Evolutionary conservation across 169 alveolate genomes (phyloP).

Genomic region (Cryptosporidium meleagridis): DNA sequence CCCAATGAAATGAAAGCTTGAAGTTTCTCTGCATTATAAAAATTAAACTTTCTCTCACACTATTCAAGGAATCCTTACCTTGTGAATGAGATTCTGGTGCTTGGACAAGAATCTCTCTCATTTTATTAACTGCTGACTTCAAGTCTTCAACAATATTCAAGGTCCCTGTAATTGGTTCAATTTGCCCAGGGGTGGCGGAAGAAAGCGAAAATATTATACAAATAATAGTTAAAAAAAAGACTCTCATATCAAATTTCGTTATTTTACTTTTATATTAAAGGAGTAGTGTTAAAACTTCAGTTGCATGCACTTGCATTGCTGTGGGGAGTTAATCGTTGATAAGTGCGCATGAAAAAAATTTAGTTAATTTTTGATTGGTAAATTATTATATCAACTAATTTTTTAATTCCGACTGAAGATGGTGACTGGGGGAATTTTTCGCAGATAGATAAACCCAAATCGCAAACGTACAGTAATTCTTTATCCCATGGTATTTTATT

Average conservation of each 20-base stretch:
- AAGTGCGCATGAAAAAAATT: neutral
- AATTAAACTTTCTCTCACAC: neutral
- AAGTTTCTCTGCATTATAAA: conserved; percentile 13
- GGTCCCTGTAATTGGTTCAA: conserved; percentile 2
- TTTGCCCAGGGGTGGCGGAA: conserved; percentile 13
- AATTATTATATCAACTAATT: conserved; percentile 29
- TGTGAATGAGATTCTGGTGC: conserved; percentile 54
- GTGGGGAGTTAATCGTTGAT: conserved; percentile 15
- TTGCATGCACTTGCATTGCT: conserved; percentile 55
- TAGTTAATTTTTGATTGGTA: neutral
- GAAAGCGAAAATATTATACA: conserved; percentile 14
- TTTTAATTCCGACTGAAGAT: conserved; percentile 76
- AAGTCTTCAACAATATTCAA: conserved; percentile 9
- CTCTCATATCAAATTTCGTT: conserved; percentile 8
- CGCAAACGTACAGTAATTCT: conserved; percentile 79
- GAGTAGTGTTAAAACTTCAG: neutral
- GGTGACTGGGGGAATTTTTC: conserved; percentile 59
- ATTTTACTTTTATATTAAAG: conserved; percentile 1
- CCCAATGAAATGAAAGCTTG: conserved; percentile 65
- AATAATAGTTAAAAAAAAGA: conserved; percentile 11
- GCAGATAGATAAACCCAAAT: conserved; percentile 78
- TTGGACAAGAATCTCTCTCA: conserved; percentile 33
- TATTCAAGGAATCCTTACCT: conserved; percentile 10
- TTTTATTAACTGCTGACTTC: conserved; percentile 44
- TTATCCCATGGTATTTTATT: conserved; percentile 82